Evolutionary conservation across 2,329 filamentous ascomycete species (phyloP).

Genomic region (Rutstroemia sp.): DNA sequence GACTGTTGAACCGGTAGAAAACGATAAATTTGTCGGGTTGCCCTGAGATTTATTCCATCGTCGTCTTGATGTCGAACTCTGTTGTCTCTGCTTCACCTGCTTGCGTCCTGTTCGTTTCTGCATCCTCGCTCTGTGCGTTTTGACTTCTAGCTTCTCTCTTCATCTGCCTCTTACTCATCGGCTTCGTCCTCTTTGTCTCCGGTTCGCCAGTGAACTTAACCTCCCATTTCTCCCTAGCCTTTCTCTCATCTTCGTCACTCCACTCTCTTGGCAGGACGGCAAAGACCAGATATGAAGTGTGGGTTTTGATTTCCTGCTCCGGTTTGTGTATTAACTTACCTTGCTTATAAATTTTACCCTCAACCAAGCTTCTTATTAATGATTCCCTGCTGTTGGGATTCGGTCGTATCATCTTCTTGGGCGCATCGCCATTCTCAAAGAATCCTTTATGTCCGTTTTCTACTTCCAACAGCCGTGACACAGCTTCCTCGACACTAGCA

Average conservation of each 20-base stretch:
- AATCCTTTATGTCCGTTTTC: constrained; percentile 62
- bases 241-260: constrained; percentile 72
- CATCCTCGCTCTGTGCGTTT: no score
- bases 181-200: constrained; percentile 9
- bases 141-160: constrained; percentile 19
- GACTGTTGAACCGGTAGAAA: no score
- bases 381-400: constrained; percentile 31
- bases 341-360: constrained; percentile 59
- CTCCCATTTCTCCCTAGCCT: constrained; percentile 52
- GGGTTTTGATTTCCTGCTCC: constrained; percentile 86
- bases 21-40: no score
- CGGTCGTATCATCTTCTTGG: constrained; percentile 21
- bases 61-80: no score
- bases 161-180: constrained; percentile 21
- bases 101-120: no score
- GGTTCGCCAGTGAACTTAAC: constrained; percentile 15
- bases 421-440: constrained; percentile 34
- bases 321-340: constrained; percentile 73
- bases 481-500: constrained; percentile 70
- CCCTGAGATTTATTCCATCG: no score
- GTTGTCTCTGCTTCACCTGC: no score
- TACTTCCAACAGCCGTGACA: constrained; percentile 64
- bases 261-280: constrained; percentile 82
- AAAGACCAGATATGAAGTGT: constrained; percentile 96
- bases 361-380: constrained; percentile 27